Conservation (phyloP, 371 early-diverging fungal genomes). For the Blakeslea trispora region DNA sequence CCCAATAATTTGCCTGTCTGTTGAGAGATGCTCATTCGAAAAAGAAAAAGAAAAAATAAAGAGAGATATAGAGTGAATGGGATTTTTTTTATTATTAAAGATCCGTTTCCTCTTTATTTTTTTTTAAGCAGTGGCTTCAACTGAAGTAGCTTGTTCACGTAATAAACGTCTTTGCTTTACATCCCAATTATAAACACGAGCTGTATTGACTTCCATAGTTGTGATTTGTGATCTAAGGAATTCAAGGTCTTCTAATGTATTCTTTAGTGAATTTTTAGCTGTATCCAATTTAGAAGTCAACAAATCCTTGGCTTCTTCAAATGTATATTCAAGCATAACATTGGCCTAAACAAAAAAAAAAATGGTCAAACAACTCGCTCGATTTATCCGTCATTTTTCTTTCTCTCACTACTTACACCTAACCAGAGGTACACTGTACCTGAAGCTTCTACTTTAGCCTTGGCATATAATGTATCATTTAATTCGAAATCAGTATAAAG, state of each 20-base stretch:
- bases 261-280: constrained; percentile 71
- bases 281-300: constrained; percentile 73
- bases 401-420: constrained; percentile 67
- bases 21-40: constrained; percentile 23
- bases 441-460: constrained; percentile 77
- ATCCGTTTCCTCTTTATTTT: too few relatives aligned
- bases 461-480: constrained; percentile 91
- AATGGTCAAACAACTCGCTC: too few relatives aligned
- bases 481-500: constrained; percentile 88
- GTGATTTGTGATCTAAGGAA: constrained; percentile 96
- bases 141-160: constrained; percentile 38
- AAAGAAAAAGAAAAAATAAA: constrained; percentile 6
- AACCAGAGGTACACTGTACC: constrained; percentile 92
- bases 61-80: neutral
- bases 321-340: constrained; percentile 94
- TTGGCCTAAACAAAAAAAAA: too few relatives aligned
- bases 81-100: too few relatives aligned
- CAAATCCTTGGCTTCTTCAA: constrained; percentile 87
- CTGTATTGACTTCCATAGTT: constrained; percentile 98
- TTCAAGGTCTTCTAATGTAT: constrained; percentile 89
- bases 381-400: neutral
- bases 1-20: constrained; percentile 51
- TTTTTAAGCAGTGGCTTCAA: constrained; percentile 19
- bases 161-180: constrained; percentile 79
- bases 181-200: constrained; percentile 97